Percentiles rank a stretch among this genome's conserved stretches.
These are phyloP conservation scores for Sclerotinia minor DNA, from an alignment of 2,329 filamentous ascomycete genomes.

Conservation along the genomic window DNA sequence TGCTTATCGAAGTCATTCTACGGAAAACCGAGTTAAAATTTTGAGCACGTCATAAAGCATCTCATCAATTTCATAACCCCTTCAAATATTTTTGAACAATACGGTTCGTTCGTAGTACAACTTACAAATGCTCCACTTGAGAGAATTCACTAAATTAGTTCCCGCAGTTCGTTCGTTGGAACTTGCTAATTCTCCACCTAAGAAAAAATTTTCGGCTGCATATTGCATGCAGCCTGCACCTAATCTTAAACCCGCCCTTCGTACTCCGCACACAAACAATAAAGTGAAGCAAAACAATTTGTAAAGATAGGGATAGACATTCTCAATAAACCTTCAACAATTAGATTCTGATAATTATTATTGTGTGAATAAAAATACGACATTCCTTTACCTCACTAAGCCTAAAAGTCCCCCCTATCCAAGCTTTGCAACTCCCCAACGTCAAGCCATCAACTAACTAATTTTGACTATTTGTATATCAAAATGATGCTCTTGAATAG, in stretches of 20 bases:
- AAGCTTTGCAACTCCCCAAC: not conserved
- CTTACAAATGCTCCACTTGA: not conserved
- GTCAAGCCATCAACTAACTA: not conserved
- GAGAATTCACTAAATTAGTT: not conserved
- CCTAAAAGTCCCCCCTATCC: too few species aligned
- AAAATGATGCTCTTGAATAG: not conserved
- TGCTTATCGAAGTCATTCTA: too few species aligned
- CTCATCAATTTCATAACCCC: not conserved
- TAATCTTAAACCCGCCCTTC: not conserved
- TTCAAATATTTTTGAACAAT: too few species aligned
- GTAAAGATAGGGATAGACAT: not conserved
- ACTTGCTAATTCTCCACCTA: conserved; percentile 8
- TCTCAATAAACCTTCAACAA: not conserved
- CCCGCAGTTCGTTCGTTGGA: not conserved
- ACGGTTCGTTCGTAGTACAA: too few species aligned
- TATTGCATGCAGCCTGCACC: too few species aligned
- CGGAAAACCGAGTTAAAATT: too few species aligned
- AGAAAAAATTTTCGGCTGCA: not conserved
- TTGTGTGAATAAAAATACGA: too few species aligned
- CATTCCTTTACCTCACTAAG: not conserved
- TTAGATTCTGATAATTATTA: not conserved
- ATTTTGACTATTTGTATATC: not conserved
- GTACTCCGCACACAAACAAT: not conserved
- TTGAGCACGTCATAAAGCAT: not conserved
- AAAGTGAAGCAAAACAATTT: not conserved